These are phyloP conservation scores for Ceratocystis ficicola DNA, from an alignment of 2,329 filamentous ascomycete genomes.

Conservation along the genomic window DNA sequence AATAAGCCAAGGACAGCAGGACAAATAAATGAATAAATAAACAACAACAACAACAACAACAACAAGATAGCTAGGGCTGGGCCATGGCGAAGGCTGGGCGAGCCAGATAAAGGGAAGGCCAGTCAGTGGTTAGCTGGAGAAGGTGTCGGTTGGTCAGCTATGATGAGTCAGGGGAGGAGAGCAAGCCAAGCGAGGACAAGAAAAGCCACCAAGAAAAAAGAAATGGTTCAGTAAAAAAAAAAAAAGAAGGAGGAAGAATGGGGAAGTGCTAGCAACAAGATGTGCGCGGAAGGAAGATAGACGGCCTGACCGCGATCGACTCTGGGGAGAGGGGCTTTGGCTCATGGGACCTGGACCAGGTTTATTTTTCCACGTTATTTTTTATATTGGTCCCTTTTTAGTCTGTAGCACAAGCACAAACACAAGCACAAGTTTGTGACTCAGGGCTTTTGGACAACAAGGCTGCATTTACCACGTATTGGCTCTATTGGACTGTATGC, in stretches of 20 bases:
- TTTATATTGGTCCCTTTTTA: not conserved
- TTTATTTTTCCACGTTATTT: not conserved
- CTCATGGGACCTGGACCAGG: not conserved
- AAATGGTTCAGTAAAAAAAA: not conserved
- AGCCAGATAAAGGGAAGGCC: too few species aligned
- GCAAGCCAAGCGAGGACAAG: not conserved
- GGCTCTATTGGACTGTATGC: too few species aligned
- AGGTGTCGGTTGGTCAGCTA: too few species aligned
- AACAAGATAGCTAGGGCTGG: too few species aligned
- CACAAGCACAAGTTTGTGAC: not conserved
- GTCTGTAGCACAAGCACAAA: not conserved
- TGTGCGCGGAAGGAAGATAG: not conserved
- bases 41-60: too few species aligned
- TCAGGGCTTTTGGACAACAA: not conserved
- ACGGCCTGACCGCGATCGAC: slow-evolving; percentile 10
- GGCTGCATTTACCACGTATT: too few species aligned
- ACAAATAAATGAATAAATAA: too few species aligned
- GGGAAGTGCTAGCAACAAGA: not conserved
- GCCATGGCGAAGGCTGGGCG: too few species aligned
- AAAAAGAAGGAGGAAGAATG: not conserved
- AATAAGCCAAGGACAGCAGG: too few species aligned
- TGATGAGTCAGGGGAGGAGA: not conserved
- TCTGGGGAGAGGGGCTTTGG: not conserved
- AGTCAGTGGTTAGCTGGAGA: too few species aligned
- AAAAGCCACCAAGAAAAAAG: not conserved